A percentile compares a stretch with the other conserved stretches of the same genome.
Conservation (phyloP, 495 filamentous ascomycete species). For the Margaritispora aquatica region DNA sequence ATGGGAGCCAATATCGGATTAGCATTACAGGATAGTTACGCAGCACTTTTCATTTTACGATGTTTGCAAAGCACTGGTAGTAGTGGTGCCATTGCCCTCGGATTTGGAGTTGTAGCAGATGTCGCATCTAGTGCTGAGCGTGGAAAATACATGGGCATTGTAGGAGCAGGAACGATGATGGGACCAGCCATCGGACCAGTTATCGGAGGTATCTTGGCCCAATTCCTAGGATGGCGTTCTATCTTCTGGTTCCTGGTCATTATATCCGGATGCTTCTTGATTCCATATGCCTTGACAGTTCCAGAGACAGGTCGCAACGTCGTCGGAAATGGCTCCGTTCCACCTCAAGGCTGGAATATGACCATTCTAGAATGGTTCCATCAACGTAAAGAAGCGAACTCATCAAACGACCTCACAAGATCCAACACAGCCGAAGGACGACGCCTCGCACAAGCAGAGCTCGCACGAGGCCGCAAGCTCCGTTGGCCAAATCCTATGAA, state of each 20-base stretch:
- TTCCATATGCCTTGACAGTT: constrained; percentile 46
- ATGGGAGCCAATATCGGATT: constrained; percentile 57
- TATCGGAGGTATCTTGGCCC: constrained; percentile 56
- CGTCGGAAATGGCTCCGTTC: constrained; percentile 64
- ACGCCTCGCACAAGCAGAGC: constrained; percentile 21
- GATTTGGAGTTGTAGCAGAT: constrained; percentile 56
- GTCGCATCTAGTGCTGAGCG: constrained; percentile 51
- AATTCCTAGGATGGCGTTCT: constrained; percentile 61
- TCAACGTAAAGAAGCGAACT: constrained; percentile 26
- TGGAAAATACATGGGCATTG: constrained; percentile 53
- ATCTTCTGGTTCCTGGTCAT: constrained; percentile 75
- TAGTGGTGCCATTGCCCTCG: constrained; percentile 50
- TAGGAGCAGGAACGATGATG: constrained; percentile 38
- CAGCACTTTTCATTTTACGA: constrained; percentile 53
- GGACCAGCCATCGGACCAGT: constrained; percentile 42
- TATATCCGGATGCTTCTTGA: constrained; percentile 42
- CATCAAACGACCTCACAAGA: constrained; percentile 16
- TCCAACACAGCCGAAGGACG: constrained; percentile 14
- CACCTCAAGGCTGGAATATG: constrained; percentile 48
- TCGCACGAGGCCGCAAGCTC: constrained; percentile 42
- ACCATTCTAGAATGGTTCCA: constrained; percentile 37
- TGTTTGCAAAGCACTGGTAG: constrained; percentile 59
- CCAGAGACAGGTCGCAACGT: constrained; percentile 67
- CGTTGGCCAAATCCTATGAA: constrained; percentile 65
- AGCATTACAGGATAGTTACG: constrained; percentile 53